phyloP scores from a whole-genome alignment of 75 land plant species.

The Larix kaempferi region DNA sequence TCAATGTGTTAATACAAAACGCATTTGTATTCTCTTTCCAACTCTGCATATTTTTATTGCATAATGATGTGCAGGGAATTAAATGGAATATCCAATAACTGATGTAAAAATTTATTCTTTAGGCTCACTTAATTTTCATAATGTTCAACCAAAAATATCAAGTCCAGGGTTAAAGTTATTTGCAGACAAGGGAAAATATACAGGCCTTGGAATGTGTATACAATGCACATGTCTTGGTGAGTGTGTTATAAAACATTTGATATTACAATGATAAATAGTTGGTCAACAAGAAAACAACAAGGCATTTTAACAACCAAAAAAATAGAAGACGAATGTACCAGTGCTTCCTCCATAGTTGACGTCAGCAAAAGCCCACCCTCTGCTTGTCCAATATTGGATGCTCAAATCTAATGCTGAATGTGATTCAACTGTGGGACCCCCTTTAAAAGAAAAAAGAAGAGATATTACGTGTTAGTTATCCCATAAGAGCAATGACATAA shows the following conservation, averaged over 20 bases:
- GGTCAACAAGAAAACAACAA: too few species aligned
- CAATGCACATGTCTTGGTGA: neutral
- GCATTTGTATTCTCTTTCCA: too few species aligned
- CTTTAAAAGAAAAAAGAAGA: slow-evolving; percentile 28
- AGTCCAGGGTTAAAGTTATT: neutral
- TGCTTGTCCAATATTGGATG: slow-evolving; percentile 97
- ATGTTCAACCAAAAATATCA: neutral
- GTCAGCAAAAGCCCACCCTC: slow-evolving; percentile 99
- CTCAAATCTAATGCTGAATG: slow-evolving; percentile 65
- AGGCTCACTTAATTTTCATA: neutral
- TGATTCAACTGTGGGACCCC: slow-evolving; percentile 87
- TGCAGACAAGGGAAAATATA: neutral
- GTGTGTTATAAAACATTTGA: neutral
- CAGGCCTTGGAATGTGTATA: neutral
- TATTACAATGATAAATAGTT: too few species aligned
- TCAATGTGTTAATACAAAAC: too few species aligned
- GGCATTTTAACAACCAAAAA: neutral
- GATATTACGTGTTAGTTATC: neutral
- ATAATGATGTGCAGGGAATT: neutral
- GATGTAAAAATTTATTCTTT: neutral
- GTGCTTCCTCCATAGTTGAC: slow-evolving; percentile 99
- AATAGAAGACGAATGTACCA: slow-evolving; percentile 44
- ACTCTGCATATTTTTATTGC: too few species aligned
- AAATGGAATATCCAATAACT: neutral
- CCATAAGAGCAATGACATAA: neutral